Evolutionary conservation across 768 basidiomycete genomes (phyloP), one percentile per base, ranked within the genome.

Genomic region (Leucogyrophana mollusca): DNA sequence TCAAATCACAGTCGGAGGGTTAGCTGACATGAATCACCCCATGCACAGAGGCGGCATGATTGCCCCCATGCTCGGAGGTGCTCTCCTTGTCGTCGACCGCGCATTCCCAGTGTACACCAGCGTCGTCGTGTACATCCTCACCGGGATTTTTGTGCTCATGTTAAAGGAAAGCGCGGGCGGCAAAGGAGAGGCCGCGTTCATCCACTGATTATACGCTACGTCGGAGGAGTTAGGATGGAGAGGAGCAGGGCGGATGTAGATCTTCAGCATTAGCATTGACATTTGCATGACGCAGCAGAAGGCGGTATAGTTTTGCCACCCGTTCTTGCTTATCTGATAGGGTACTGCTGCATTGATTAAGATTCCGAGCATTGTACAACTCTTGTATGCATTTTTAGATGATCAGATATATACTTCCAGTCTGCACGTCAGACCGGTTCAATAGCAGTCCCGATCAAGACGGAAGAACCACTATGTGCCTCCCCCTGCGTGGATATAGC

Each of bases 41-140:
- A 30, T 43, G n/a, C 10, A 4, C 67, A 93, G 90, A 63, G 88
- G 90, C 7, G 91, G 91, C 4, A 92, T 94, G 84, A 83, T 90
- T 23, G 91, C 90, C 0, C 91, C 91, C 1, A 73, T 93, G 27
- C 64, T 88, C 4, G 91, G 91, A 1, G 91, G 91, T 0, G 60
- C 69, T 17, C 76, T 94, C 4, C 73, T 94, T 27, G 76, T 78
- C 61, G 68, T 91, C 36, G 70, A 83, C 57, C 72, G 76, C 7
- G 76, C 86, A 1, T 71, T 90, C 43, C 90, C 90, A 1, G 87
- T 93, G 20, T 90, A 89, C 52, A 74, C 78, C 34, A 87, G 88
- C 62, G 79, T 83, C 42, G 75, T 69, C 3, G 72, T 85, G 24
- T 90, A 91, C 60, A 54, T 76, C 30, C 49, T 85, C 46, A 82